Evolutionary conservation across 768 basidiomycete species (phyloP).

Genomic region (Vararia minispora): DNA sequence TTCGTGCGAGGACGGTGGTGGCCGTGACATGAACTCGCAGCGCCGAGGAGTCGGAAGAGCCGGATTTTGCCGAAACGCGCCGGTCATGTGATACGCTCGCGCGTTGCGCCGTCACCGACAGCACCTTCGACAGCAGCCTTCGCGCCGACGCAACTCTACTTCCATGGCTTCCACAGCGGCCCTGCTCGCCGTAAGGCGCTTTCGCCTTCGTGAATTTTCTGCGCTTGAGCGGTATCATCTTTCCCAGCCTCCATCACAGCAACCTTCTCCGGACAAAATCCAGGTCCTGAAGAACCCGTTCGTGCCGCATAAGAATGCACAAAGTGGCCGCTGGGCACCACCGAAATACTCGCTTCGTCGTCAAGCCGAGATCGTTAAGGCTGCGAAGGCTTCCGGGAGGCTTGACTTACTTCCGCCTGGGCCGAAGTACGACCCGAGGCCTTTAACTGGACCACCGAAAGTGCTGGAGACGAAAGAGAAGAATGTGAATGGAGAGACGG

Average conservation of each 20-base stretch:
- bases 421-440: constrained; percentile 35
- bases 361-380: constrained; percentile 71
- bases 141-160: too few species aligned
- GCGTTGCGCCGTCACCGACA: too few species aligned
- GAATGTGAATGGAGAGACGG: constrained; percentile 1
- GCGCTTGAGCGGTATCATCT: constrained; percentile 24
- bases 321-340: constrained; percentile 55
- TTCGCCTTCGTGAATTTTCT: constrained; percentile 35
- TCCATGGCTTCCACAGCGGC: constrained; percentile 11
- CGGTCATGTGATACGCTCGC: too few species aligned
- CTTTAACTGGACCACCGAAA: constrained; percentile 15
- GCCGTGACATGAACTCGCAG: too few species aligned
- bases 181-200: constrained; percentile 29
- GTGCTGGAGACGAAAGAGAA: constrained; percentile 1
- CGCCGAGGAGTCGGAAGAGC: too few species aligned
- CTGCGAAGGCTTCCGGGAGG: constrained; percentile 41
- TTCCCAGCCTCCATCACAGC: constrained; percentile 22
- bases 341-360: constrained; percentile 63
- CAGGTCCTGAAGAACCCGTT: constrained; percentile 48
- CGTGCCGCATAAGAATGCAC: constrained; percentile 46
- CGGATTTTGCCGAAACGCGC: too few species aligned
- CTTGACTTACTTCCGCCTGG: constrained; percentile 59
- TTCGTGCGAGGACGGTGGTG: too few species aligned
- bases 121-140: too few species aligned
- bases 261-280: constrained; percentile 7